Base-by-base conservation (phyloP, 2,329 filamentous ascomycete genomes). In the Aspergillus vadensis region DNA sequence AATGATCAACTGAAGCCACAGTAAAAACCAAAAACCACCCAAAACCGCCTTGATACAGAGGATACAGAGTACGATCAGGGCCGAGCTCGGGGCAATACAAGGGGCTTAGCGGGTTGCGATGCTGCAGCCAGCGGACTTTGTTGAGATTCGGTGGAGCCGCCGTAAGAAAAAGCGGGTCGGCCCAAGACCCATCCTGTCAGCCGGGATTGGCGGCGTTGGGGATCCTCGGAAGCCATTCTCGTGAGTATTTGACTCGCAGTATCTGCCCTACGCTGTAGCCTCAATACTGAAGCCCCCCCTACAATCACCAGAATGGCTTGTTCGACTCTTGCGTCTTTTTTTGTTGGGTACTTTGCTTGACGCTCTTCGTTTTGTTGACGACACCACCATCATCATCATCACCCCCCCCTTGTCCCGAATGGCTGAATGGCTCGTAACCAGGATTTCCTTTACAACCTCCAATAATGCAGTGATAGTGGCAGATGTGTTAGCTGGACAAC, bases 251-350 rank as follows among this genome's bases (percentile, higher is more conserved):
- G 61, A 62, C 47, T 61, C 44, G 54, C 66, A 67, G 66, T 67
- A 68, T 67, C 59, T 50, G 58, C 66, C 66, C 65, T 68, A 68
- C 66, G 66, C 66, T 59, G 66, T 68, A 68, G 65, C 59, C 65
- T 63, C 60, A 67, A 66, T 67, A 68, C 66, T 67, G 65, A 59
- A 57, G 30, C 43, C 58, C 59, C 43, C 43, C 39, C 39, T 36
- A 39, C 4, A 14, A 43, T 58, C 48, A 47, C 41, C 56, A 27
- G 55, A 59, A 19, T 27, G 21, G 32, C 51, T 5, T 41, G 38
- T 8, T 32, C 41, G 8, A 44, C 57, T 43, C 43, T 61, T 41
- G 54, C 41, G 41, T 30, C 44, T 48, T 53, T 44, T 49, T 62
- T 60, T 64, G 61, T 65, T 63, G 62, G 59, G 63, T 58, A 55